phyloP scores from a whole-genome alignment of 2,329 filamentous ascomycete species.

The Colletotrichum camelliae region DNA sequence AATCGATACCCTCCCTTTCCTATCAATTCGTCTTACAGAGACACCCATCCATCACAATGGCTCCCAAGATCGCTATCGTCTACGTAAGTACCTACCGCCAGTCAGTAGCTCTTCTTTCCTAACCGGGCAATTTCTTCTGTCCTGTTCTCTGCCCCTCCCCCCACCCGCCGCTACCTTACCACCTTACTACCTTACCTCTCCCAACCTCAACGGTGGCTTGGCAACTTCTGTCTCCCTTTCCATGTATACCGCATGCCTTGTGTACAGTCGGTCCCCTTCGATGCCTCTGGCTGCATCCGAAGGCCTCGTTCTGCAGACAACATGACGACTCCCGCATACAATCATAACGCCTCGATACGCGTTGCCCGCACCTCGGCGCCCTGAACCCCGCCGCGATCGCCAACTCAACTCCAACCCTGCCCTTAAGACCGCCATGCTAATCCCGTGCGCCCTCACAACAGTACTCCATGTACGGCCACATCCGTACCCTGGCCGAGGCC shows the following conservation, averaged over 20 bases:
- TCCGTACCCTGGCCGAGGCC: conserved; percentile 81
- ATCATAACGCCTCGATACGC: not conserved
- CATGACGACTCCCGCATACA: not conserved
- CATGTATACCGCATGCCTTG: not conserved
- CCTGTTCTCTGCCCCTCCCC: conserved; percentile 7
- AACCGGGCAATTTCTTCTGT: conserved; percentile 9
- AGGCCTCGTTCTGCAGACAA: not conserved
- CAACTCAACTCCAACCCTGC: not conserved
- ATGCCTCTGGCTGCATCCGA: not conserved
- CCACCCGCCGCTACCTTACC: not conserved
- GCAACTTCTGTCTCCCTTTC: not conserved
- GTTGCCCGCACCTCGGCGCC: not conserved
- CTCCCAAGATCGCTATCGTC: conserved; percentile 90
- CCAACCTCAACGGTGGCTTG: not conserved
- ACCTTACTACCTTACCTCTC: not conserved
- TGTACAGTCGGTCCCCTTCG: not conserved
- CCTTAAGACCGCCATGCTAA: not conserved
- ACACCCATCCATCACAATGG: conserved; percentile 63
- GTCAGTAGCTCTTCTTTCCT: not conserved
- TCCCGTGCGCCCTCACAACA: conserved; percentile 37
- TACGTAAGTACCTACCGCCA: conserved; percentile 65
- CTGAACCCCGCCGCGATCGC: not conserved
- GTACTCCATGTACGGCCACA: conserved; percentile 96
- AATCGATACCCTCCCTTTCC: not conserved
- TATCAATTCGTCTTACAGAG: not conserved